Evolutionary conservation across 345 rosid species (phyloP).

Genomic region (Salix caprea): DNA sequence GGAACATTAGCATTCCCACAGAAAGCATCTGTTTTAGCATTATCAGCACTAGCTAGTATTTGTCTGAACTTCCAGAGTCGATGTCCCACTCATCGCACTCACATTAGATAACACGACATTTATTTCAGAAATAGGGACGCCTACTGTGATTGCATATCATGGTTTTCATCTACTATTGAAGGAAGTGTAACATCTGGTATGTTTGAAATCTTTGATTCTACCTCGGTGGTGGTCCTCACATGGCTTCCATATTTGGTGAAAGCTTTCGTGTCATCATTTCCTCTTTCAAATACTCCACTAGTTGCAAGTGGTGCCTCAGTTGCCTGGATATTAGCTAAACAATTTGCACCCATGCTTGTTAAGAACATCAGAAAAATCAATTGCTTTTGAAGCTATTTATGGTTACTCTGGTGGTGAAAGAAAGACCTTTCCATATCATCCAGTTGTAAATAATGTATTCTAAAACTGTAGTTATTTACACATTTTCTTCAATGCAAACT

Average conservation of each 20-base stretch:
- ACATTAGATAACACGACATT: slow-evolving; percentile 26
- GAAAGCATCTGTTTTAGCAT: not conserved
- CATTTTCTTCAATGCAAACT: not conserved
- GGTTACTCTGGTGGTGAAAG: slow-evolving; percentile 5
- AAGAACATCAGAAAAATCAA: slow-evolving; percentile 48
- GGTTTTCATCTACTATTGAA: slow-evolving; percentile 2
- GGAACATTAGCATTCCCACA: slow-evolving; percentile 8
- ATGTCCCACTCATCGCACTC: slow-evolving; percentile 9
- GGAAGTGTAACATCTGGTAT: slow-evolving; percentile 1
- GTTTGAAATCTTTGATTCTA: slow-evolving; percentile 17
- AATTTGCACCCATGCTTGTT: slow-evolving; percentile 25
- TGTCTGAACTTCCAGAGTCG: slow-evolving; percentile 16
- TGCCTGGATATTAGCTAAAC: slow-evolving; percentile 11
- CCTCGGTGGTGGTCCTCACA: slow-evolving; percentile 1
- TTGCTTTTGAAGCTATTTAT: slow-evolving; percentile 35
- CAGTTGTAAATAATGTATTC: slow-evolving; percentile 40
- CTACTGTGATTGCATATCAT: slow-evolving; percentile 20
- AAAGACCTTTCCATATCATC: slow-evolving; percentile 60
- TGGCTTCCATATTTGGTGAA: slow-evolving; percentile 7
- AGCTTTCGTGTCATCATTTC: slow-evolving; percentile 8
- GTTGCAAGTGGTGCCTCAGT: slow-evolving; percentile 19
- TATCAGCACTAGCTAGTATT: slow-evolving; percentile 1
- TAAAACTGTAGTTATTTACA: not conserved
- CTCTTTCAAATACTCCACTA: slow-evolving; percentile 23
- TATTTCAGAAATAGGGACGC: slow-evolving; percentile 18